Base-by-base conservation (phyloP, 2,329 filamentous ascomycete species). In the Cordyceps pruinosa region DNA sequence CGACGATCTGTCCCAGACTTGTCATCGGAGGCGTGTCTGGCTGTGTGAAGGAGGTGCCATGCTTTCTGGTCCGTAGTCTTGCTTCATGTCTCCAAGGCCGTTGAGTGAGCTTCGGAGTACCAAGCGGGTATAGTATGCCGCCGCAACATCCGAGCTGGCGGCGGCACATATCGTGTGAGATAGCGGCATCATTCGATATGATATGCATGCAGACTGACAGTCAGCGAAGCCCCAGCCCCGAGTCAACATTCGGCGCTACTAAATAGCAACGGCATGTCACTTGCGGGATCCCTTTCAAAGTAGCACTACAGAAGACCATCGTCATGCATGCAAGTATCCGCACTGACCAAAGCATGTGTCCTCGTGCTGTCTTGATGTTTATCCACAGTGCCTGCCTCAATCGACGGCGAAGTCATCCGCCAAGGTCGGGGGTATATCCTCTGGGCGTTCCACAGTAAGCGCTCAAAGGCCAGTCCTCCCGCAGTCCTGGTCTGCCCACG, bases 321-420 rank as follows among this genome's bases (percentile, higher is more conserved):
- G 44, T 47, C 52, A 56, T 41, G 42, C 52, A 48, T 56, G 44
- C 52, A n/a, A n/a, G n/a, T n/a, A 37, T 56, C 42, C 17, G 42
- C 17, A 26, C 30, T 25, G 51, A 21, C 21, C 30, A 26, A 46
- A 30, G 41, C 30, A 54, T 37, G 51, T 54, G 52, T 39, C 52
- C 42, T 39, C 42, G 52, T 55, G 52, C 42, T 37, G 52, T 46
- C 23, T 45, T 21, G 25, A 47, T 39, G 4, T 17, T 46, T 23
- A 17, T 28, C 25, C 30, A 25, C 10, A 17, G 30, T 21, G 32
- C 12, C 13, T 23, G 4, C 12, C 23, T 32, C n/a, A n/a, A 25
- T 28, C n/a, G 30, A 30, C 15, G 23, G 19, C 9, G 23, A 39
- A 9, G 15, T 28, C 51, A 35, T 15, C 30, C 30, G 39, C 28